phyloP scores from a whole-genome alignment of 2,329 filamentous ascomycete genomes.

The Lachnellula hyalina region DNA sequence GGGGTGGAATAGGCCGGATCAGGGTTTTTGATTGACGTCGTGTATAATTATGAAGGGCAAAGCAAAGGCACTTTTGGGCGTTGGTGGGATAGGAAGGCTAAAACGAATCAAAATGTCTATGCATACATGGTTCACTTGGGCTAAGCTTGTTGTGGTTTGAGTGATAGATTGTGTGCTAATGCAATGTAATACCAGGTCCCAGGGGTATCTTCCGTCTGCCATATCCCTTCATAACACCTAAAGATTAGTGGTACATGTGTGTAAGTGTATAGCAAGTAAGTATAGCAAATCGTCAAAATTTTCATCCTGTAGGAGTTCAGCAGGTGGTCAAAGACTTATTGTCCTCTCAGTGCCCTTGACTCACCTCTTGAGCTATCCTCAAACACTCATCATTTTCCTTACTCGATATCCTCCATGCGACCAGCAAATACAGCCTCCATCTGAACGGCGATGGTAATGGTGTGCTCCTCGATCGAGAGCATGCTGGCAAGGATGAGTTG shows the following conservation, averaged over 20 bases:
- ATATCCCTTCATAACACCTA: background rate
- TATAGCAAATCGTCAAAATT: slow-evolving; percentile 8
- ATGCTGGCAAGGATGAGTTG: slow-evolving; percentile 25
- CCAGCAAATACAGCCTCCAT: slow-evolving; percentile 22
- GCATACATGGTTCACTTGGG: background rate
- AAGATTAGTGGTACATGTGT: slow-evolving; percentile 16
- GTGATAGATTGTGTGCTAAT: background rate
- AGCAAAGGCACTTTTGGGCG: background rate
- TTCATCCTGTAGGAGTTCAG: background rate
- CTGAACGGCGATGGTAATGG: slow-evolving; percentile 23
- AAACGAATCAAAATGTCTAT: background rate
- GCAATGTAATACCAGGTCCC: background rate
- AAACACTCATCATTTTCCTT: background rate
- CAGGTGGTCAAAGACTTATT: slow-evolving; percentile 5
- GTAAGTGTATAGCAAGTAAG: slow-evolving; percentile 21
- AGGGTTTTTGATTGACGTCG: slow-evolving; percentile 17
- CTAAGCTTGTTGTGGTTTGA: background rate
- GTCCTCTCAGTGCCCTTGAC: background rate
- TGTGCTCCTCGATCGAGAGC: slow-evolving; percentile 21
- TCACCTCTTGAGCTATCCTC: background rate
- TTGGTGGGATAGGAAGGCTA: background rate
- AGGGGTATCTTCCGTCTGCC: background rate
- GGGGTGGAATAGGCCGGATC: slow-evolving; percentile 28
- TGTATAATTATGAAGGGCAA: background rate
- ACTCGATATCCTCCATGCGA: slow-evolving; percentile 22